phyloP scores from a whole-genome alignment of 2,329 filamentous ascomycete species.

The Cladophialophora exuberans region DNA sequence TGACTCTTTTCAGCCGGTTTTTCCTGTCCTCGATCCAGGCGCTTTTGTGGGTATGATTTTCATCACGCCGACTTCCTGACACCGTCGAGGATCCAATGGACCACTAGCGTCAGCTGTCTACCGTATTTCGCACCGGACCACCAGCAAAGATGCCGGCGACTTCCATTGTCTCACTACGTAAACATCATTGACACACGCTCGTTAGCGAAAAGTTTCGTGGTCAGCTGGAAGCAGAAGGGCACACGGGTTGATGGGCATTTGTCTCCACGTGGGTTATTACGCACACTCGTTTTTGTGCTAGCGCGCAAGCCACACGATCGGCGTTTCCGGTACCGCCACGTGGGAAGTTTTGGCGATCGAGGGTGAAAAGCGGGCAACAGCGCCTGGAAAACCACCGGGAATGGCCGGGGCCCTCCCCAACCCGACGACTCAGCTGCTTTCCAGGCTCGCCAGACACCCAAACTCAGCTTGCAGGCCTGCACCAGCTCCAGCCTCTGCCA shows the following conservation, averaged over 20 bases:
- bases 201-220: background rate
- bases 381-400: background rate
- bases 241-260: background rate
- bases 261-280: constrained; percentile 9
- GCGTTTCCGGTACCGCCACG: constrained; percentile 10
- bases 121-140: no score
- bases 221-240: background rate
- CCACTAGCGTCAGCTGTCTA: no score
- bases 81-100: no score
- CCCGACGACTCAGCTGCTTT: constrained; percentile 8
- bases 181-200: no score
- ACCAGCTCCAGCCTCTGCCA: background rate
- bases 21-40: no score
- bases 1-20: background rate
- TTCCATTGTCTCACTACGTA: no score
- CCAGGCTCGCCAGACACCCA: background rate
- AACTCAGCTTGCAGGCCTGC: background rate
- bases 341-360: constrained; percentile 4
- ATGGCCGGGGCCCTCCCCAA: background rate
- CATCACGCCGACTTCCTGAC: no score
- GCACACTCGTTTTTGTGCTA: background rate
- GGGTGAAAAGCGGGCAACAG: no score
- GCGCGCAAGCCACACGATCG: constrained; percentile 8
- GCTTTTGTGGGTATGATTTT: background rate
- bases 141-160: no score